Conservation (phyloP, 176 grass and related monocot species). For the Olyra latifolia region DNA sequence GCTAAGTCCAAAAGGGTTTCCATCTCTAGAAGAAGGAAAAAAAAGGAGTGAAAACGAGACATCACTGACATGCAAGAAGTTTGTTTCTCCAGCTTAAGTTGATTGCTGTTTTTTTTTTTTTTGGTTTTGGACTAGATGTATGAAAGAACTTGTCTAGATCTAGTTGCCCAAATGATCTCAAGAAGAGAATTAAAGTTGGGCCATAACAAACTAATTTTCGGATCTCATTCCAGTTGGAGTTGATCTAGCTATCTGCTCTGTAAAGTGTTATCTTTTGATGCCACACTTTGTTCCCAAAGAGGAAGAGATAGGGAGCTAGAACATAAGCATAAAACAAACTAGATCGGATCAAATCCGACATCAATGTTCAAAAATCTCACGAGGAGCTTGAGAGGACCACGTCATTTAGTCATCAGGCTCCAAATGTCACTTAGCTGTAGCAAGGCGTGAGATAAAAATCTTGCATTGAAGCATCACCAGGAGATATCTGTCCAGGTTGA, state of each 20-base stretch:
- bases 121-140: background rate
- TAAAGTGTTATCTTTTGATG: conserved; percentile 36
- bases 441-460: conserved; percentile 17
- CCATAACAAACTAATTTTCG: conserved; percentile 17
- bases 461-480: conserved; percentile 36
- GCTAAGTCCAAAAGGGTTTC: background rate
- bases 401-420: background rate
- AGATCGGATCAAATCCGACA: conserved; percentile 35
- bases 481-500: conserved; percentile 33
- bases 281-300: conserved; percentile 46
- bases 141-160: conserved; percentile 2
- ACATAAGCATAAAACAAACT: conserved; percentile 45
- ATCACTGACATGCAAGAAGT: background rate
- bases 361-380: conserved; percentile 16
- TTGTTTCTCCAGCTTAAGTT: background rate
- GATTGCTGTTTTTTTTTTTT: background rate
- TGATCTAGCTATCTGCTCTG: conserved; percentile 37
- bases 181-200: background rate
- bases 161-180: background rate
- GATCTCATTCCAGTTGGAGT: conserved; percentile 32
- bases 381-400: background rate
- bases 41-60: background rate
- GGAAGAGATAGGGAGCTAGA: conserved; percentile 28
- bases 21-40: conserved; percentile 17
- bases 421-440: conserved; percentile 27